Evolutionary conservation across 768 basidiomycete genomes (phyloP).

Genomic region (Dentipellis fragilis): DNA sequence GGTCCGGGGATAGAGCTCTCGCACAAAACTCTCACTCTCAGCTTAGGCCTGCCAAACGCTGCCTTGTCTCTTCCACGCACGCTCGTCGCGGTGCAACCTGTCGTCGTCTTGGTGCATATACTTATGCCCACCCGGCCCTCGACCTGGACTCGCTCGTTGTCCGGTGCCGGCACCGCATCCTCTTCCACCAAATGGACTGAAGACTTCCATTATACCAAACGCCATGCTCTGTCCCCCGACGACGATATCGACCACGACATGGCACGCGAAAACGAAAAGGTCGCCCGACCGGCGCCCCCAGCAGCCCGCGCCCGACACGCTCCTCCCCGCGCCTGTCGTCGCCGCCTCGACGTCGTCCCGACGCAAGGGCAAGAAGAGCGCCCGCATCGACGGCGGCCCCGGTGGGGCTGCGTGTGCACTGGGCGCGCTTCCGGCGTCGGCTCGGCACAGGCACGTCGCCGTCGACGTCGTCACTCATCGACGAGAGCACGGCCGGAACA

Average conservation of each 20-base stretch:
- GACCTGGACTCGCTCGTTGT: slow-evolving; percentile 1
- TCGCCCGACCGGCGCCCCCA: neutral
- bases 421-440: slow-evolving; percentile 42
- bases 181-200: slow-evolving; percentile 10
- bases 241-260: neutral
- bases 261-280: neutral
- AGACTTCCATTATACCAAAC: neutral
- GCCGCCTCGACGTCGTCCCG: slow-evolving; percentile 5
- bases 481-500: slow-evolving; percentile 18
- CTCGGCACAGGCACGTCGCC: slow-evolving; percentile 47
- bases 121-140: slow-evolving; percentile 2
- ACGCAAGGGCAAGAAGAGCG: slow-evolving; percentile 26
- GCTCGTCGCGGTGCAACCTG: too few relatives aligned
- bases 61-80: too few relatives aligned
- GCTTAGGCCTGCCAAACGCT: too few relatives aligned
- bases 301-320: neutral
- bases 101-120: too few relatives aligned
- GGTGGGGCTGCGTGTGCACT: slow-evolving; percentile 29
- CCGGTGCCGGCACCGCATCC: neutral
- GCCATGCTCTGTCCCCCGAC: neutral
- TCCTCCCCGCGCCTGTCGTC: slow-evolving; percentile 8
- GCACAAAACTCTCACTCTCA: too few relatives aligned
- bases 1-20: too few relatives aligned
- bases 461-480: slow-evolving; percentile 25
- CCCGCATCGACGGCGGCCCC: slow-evolving; percentile 23